Conservation (phyloP, 192 early-diverging fungal genomes). For the Entomortierella parvispora region DNA sequence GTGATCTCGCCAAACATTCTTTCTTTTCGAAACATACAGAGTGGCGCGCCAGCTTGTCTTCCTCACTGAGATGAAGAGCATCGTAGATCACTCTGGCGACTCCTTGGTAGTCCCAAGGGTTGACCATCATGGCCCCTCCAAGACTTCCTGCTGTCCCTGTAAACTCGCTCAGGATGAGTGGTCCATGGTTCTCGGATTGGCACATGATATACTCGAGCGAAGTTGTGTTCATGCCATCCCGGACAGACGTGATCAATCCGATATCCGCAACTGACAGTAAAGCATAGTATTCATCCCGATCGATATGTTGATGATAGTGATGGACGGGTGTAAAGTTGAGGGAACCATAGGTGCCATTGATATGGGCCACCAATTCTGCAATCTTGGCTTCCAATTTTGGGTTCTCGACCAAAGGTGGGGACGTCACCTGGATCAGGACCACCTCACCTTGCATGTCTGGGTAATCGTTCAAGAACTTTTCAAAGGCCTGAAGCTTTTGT, state of each 20-base stretch:
- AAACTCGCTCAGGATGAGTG: constrained; percentile 95
- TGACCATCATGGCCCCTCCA: constrained; percentile 83
- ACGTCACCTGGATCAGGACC: constrained; percentile 96
- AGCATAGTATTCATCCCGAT: constrained; percentile 95
- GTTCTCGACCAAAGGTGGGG: constrained; percentile 78
- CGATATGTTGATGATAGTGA: constrained; percentile 91
- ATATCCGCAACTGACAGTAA: constrained; percentile 94
- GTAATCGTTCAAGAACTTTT: constrained; percentile 88
- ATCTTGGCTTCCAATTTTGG: constrained; percentile 83
- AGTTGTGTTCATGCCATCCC: constrained; percentile 99
- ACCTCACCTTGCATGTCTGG: constrained; percentile 90
- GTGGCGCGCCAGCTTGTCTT: constrained; percentile 74
- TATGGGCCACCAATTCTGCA: constrained; percentile 86
- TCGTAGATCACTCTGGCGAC: constrained; percentile 82
- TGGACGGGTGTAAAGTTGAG: constrained; percentile 94
- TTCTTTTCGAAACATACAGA: too few relatives aligned
- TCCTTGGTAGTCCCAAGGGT: constrained; percentile 88
- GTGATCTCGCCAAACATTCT: too few relatives aligned
- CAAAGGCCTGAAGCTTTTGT: constrained; percentile 94
- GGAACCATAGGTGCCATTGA: constrained; percentile 94
- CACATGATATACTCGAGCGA: constrained; percentile 94
- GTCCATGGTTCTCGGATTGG: constrained; percentile 86
- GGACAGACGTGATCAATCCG: constrained; percentile 88
- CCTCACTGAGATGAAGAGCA: constrained; percentile 69
- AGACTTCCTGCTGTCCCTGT: constrained; percentile 91